Conservation (phyloP, 371 early-diverging fungal species). For the Mortierella sp. region DNA sequence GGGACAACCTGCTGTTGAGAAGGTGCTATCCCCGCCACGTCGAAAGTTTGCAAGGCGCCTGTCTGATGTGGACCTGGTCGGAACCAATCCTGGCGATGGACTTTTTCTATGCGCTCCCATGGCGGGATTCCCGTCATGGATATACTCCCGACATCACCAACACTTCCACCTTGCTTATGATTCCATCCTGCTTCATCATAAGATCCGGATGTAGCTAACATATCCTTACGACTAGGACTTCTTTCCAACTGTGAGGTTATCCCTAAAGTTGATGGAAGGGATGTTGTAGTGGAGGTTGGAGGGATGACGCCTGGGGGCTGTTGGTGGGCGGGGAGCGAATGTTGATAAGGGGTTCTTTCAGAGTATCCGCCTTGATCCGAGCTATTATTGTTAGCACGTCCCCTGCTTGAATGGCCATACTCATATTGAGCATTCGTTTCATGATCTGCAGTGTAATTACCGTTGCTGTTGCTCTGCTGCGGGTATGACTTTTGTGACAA, state of each 20-base stretch:
- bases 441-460: constrained; percentile 11
- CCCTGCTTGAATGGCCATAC: constrained; percentile 7
- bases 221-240: constrained; percentile 29
- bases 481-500: constrained; percentile 34
- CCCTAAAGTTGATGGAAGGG: constrained; percentile 8
- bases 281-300: not conserved
- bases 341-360: constrained; percentile 52
- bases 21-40: constrained; percentile 25
- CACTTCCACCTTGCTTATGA: constrained; percentile 29
- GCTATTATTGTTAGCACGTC: constrained; percentile 21
- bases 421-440: constrained; percentile 29
- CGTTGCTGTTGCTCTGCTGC: constrained; percentile 12
- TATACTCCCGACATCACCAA: constrained; percentile 15
- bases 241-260: constrained; percentile 16
- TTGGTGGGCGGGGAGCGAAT: constrained; percentile 49
- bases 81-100: constrained; percentile 58
- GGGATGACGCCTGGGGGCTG: constrained; percentile 46
- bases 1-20: constrained; percentile 28
- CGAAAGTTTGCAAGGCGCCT: constrained; percentile 44
- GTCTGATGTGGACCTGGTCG: constrained; percentile 48
- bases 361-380: constrained; percentile 24
- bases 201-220: not conserved
- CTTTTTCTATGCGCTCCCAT: constrained; percentile 35
- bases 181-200: constrained; percentile 10
- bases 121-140: constrained; percentile 30